phyloP scores from a whole-genome alignment of 345 rosid species.

The Eucalyptus marginata region DNA sequence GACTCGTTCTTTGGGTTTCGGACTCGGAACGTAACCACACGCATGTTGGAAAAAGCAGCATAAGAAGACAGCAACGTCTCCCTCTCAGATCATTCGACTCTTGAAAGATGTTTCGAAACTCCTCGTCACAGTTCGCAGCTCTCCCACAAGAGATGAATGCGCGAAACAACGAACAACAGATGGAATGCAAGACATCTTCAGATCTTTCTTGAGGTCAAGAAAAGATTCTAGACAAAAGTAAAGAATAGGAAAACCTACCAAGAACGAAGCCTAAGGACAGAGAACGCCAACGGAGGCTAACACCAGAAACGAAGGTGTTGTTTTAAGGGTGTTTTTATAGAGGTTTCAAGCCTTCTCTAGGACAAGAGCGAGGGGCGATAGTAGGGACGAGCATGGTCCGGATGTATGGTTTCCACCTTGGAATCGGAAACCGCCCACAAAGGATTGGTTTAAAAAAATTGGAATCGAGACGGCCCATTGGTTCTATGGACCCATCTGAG shows the following conservation, averaged over 20 bases:
- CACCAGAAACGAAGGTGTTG: background rate
- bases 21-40: background rate
- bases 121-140: background rate
- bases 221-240: background rate
- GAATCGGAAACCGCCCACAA: rapidly evolving
- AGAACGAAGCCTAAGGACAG: background rate
- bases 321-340: background rate
- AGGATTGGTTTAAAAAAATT: no score
- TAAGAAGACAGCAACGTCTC: background rate
- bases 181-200: background rate
- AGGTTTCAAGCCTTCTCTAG: background rate
- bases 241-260: background rate
- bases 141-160: background rate
- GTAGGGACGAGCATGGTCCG: background rate
- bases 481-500: no score
- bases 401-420: no score
- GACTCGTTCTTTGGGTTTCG: background rate
- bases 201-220: background rate
- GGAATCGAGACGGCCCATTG: no score
- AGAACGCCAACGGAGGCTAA: background rate
- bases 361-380: background rate
- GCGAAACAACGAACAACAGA: background rate
- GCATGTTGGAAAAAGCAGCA: background rate
- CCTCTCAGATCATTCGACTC: background rate
- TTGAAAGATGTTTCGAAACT: background rate